Base-by-base conservation (phyloP, 2,329 filamentous ascomycete genomes). In the Penicillium psychrosexuale region DNA sequence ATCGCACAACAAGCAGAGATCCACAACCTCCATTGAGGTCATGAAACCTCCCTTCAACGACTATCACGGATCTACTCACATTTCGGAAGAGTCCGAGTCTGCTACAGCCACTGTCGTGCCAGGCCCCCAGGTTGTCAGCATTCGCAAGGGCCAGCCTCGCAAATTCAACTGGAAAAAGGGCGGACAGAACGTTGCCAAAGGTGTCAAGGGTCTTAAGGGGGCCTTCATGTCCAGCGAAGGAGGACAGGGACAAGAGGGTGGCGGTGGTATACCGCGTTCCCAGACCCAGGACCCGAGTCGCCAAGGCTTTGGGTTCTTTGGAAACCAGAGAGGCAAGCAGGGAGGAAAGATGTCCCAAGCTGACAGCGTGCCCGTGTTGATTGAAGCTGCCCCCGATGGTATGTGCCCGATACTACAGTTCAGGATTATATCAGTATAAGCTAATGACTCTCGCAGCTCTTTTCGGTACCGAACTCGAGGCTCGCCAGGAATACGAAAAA, bases 111-210 rank as follows among this genome's bases (percentile, higher is more conserved):
- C 81, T 0, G 75, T 87, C 46, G 72, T 85, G 59, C 80, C 85
- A 28, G 89, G 90, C 2, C 92, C 94, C n/a, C 94, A 96, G 57
- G 89, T 97, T 33, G 89, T 97, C 57, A 95, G 94, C 66, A 95
- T 97, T 59, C 86, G 91, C 66, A 97, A 97, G 77, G 91, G 89
- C 30, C 91, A 96, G 70, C 86, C 88, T 51, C 96, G 91, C 78
- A 97, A 97, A 73, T 97, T 97, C 77, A 96, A 96, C 77, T 97
- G 94, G 92, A 96, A 97, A 82, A 96, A 95, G 79, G 91, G 91
- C 37, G 90, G 90, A 37, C 93, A 96, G 75, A 92, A 90, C 53
- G 87, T 97, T 65, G 92, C 92, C 28, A 96, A 97, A 74, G 93
- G 92, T 68, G 89, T 97, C 48, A 97, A 97, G 78, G 91, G 92